Percentiles rank a stretch among this genome's conserved stretches.
Conservation (phyloP, 257 asterid species). For the Haberlea rhodopensis region DNA sequence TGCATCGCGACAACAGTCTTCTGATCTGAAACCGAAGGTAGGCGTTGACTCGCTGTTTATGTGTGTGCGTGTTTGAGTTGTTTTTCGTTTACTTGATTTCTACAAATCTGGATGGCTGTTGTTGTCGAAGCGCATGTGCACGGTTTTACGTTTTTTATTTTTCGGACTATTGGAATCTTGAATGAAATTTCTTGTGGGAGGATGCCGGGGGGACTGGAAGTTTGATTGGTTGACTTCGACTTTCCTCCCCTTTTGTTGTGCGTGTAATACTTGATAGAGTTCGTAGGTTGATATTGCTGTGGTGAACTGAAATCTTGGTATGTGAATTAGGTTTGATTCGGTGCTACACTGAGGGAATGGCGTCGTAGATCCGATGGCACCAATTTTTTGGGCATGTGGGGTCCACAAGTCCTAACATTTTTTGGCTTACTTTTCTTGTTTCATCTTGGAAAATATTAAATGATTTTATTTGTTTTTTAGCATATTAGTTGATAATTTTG, state of each 20-base stretch:
- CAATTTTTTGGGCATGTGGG: too few relatives aligned
- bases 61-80: background rate
- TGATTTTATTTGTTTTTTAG: constrained; percentile 16
- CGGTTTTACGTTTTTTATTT: background rate
- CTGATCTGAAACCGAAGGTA: constrained; percentile 50
- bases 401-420: background rate
- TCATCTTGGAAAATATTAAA: background rate
- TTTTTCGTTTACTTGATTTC: constrained; percentile 14
- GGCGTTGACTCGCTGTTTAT: constrained; percentile 16
- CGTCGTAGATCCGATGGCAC: too few relatives aligned
- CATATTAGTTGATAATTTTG: background rate
- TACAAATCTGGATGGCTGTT: background rate
- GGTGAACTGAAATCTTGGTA: background rate
- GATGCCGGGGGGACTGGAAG: background rate
- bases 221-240: constrained; percentile 1
- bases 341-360: too few relatives aligned
- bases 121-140: background rate
- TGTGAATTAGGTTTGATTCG: too few relatives aligned
- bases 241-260: background rate
- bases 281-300: background rate
- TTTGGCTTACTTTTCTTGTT: background rate
- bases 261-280: background rate
- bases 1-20: constrained; percentile 25
- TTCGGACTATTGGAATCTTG: background rate
- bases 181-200: constrained; percentile 1